Base-by-base conservation (phyloP, 306 rosid species). In the Quercus agrifolia region DNA sequence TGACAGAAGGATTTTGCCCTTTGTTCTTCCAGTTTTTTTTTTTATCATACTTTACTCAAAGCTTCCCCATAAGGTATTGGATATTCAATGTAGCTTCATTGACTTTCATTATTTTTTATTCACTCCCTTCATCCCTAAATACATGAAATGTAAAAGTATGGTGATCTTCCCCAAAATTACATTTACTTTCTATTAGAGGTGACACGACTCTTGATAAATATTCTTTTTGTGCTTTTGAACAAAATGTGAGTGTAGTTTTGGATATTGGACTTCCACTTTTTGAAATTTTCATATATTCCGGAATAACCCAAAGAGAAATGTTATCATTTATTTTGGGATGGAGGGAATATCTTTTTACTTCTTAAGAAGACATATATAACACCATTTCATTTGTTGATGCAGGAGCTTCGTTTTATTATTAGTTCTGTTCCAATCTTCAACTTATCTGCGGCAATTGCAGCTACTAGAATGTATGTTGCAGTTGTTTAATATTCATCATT, bases 51-150 rank as follows among this genome's bases (percentile, higher is more conserved):
- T 94, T 77, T 94, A 94, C 81, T 92, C 97, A 71, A 92, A 88
- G 95, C 97, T 94, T 87, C 93, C 97, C 64, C 97, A 94, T 88
- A 94, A 94, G 99, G 99, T 94, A 86, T n/a, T 46, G 51, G 44
- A 77, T 23, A 46, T 71, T 30, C 21, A 71, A 9, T 52, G 30
- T 62, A 74, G 61, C 33, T 56, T 70, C 23, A 3, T 15, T 76
- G 25, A 51, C 64, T n/a, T 63, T 78, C 56, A 30, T 79, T 70
- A 55, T 21, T 75, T 74, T 18, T 11, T 55, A 68, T 41, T 73
- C 27, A 49, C 38, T 38, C 41, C 67, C 41, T 79, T 73, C 54
- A 49, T 49, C 17, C 17, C 54, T 49, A 49, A 49, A 49, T 3
- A 12, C 1, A 12, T 49, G 54, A 49, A 49, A 10, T 49, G 54